Conservation (phyloP, 148 eudicot species). For the Hydrangea macrophylla region DNA sequence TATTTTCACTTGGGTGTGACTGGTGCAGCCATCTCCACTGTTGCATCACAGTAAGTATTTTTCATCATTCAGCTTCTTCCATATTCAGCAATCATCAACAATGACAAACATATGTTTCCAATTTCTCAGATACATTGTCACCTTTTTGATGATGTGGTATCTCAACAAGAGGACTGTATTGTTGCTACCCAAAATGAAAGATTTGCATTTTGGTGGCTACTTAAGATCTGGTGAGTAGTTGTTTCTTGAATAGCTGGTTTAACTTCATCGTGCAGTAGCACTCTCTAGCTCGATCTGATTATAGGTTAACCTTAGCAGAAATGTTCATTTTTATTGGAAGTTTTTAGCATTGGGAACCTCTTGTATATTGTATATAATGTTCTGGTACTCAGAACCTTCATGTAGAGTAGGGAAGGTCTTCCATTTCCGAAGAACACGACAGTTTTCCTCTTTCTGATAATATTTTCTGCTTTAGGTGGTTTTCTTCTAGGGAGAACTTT, state of each 20-base stretch:
- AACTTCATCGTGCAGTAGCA: not conserved
- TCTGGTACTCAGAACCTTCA: too few species aligned
- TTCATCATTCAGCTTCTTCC: not conserved
- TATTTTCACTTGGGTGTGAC: conserved; percentile 29
- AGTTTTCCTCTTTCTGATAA: not conserved
- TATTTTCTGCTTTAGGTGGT: conserved; percentile 16
- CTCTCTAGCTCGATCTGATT: not conserved
- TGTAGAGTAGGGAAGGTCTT: too few species aligned
- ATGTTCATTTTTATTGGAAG: not conserved
- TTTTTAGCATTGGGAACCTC: not conserved
- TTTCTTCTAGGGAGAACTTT: conserved; percentile 38
- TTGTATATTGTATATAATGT: too few species aligned
- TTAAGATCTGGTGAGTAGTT: conserved; percentile 25
- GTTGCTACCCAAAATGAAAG: conserved; percentile 14
- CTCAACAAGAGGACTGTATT: conserved; percentile 24
- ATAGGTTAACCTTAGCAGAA: too few species aligned
- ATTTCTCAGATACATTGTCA: conserved; percentile 26
- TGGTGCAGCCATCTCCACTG: conserved; percentile 42
- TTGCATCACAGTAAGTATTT: conserved; percentile 38
- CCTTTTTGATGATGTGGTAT: conserved; percentile 28
- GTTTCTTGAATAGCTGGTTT: not conserved
- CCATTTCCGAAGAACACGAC: too few species aligned
- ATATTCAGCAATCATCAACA: not conserved
- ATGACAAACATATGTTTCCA: not conserved
- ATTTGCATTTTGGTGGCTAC: conserved; percentile 29